Base-by-base conservation (phyloP, 192 early-diverging fungal genomes). In the Rhizoclosmatium sp. region DNA sequence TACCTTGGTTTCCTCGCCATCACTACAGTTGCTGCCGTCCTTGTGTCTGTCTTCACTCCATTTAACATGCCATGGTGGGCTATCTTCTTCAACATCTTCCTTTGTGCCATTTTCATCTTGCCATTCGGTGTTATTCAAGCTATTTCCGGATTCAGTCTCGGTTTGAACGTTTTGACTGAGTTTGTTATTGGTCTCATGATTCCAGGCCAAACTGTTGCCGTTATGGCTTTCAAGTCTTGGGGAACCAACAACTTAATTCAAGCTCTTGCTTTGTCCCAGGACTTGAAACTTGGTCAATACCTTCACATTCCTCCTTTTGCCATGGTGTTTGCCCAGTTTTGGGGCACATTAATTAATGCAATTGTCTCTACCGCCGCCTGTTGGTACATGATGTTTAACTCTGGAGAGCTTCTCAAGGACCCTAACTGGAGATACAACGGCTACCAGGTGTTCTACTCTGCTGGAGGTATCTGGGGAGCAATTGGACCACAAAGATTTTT, bases 241-340 rank as follows among this genome's bases (percentile, higher is more conserved):
- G 31, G 31, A 31, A 31, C 31, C 31, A 31, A 31, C 31, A 46
- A 40, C 12, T 19, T 69, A 14, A 14, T 12, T 39, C 68, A 69
- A 19, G 5, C 68, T 9, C 82, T 94, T 23, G 59, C 81, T 12
- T 87, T 94, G 80, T 75, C 86, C 10, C 82, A 84, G 41, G 91
- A 92, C 64, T 78, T 88, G 19, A 92, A 92, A 67, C 65, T 92
- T 39, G 92, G 91, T 0, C 90, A 90, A 51, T 93, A 94, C 84
- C 85, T 92, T 83, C 92, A 94, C 79, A 88, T 93, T 39, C 85
- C 94, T 60, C 95, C 95, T 31, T 85, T 91, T 51, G 82, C 91
- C 42, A 87, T 97, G 87, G 93, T 97, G 80, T 82, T 86, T 40
- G 90, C 91, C 41, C 95, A 96, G 84, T 84, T 93, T n/a, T 21